Conservation (phyloP, 768 basidiomycete species). For the Suillus paluster region DNA sequence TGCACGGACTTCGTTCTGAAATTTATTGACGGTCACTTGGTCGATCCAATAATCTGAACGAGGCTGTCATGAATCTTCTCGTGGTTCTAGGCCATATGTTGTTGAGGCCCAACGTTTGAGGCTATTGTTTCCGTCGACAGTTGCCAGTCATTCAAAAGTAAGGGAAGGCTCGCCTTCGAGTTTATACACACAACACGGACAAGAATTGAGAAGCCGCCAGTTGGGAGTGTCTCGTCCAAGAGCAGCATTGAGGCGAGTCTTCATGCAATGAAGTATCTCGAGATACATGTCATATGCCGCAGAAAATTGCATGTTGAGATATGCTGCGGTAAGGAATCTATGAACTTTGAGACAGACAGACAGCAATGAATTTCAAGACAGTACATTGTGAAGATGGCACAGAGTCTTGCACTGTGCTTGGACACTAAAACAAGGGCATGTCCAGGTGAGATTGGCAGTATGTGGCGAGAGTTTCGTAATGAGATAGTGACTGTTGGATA, state of each 20-base stretch:
- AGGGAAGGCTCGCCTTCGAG: not conserved
- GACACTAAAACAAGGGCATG: too few species aligned
- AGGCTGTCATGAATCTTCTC: not conserved
- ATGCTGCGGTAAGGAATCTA: not conserved
- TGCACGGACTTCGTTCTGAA: not conserved
- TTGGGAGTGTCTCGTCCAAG: slow-evolving; percentile 10
- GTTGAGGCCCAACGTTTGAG: not conserved
- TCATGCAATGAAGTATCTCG: slow-evolving; percentile 7
- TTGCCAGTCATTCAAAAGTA: not conserved
- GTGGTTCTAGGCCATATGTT: not conserved
- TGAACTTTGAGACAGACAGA: not conserved
- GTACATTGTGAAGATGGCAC: not conserved
- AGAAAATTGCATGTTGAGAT: slow-evolving; percentile 1
- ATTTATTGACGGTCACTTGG: not conserved
- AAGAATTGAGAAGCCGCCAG: slow-evolving; percentile 14
- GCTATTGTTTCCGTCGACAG: slow-evolving; percentile 9
- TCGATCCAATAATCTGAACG: slow-evolving; percentile 5
- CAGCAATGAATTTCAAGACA: too few species aligned
- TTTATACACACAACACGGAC: slow-evolving; percentile 13
- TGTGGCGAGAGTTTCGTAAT: too few species aligned
- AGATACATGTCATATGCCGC: slow-evolving; percentile 17
- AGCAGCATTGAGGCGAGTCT: slow-evolving; percentile 3
- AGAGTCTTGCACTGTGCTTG: not conserved
- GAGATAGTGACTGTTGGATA: too few species aligned
- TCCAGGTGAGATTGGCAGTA: too few species aligned